These are phyloP conservation scores for Fusarium albosuccineum DNA, from an alignment of 2,329 filamentous ascomycete genomes.

Conservation along the genomic window DNA sequence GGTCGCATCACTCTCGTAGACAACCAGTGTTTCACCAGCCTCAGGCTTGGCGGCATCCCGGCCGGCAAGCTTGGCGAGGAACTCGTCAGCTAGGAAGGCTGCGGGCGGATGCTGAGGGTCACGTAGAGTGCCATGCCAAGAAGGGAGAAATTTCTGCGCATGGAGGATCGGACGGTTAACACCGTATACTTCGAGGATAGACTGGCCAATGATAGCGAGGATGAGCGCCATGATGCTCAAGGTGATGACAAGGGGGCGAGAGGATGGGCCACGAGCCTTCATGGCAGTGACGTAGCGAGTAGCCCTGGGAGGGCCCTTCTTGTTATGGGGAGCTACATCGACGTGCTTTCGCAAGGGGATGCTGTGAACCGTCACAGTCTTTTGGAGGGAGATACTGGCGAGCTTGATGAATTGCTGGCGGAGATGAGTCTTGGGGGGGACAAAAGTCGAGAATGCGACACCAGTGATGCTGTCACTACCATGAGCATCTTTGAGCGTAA, in stretches of 20 bases:
- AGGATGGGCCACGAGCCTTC: slow-evolving; percentile 66
- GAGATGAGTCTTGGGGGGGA: slow-evolving; percentile 62
- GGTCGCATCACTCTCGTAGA: slow-evolving; percentile 47
- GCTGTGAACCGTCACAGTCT: slow-evolving; percentile 83
- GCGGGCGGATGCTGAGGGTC: slow-evolving; percentile 43
- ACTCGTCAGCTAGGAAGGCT: slow-evolving; percentile 48
- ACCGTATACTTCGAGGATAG: slow-evolving; percentile 74
- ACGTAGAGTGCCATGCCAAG: slow-evolving; percentile 53
- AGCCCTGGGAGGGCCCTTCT: slow-evolving; percentile 59
- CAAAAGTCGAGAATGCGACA: slow-evolving; percentile 70
- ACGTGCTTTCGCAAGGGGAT: slow-evolving; percentile 72
- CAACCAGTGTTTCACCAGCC: slow-evolving; percentile 56
- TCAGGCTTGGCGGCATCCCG: slow-evolving; percentile 46
- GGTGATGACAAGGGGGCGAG: slow-evolving; percentile 64
- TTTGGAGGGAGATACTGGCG: slow-evolving; percentile 84
- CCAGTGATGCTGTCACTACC: slow-evolving; percentile 68
- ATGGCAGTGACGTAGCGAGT: slow-evolving; percentile 78
- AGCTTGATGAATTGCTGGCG: slow-evolving; percentile 70
- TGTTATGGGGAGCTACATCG: slow-evolving; percentile 52
- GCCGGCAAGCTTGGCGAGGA: slow-evolving; percentile 55
- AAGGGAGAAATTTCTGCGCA: slow-evolving; percentile 67
- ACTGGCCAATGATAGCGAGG: slow-evolving; percentile 72
- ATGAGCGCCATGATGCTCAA: slow-evolving; percentile 70
- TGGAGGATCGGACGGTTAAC: slow-evolving; percentile 68
- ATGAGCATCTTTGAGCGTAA: slow-evolving; percentile 67